Conservation (phyloP, 2,329 filamentous ascomycete species). For the Pseudocercospora fuligena region DNA sequence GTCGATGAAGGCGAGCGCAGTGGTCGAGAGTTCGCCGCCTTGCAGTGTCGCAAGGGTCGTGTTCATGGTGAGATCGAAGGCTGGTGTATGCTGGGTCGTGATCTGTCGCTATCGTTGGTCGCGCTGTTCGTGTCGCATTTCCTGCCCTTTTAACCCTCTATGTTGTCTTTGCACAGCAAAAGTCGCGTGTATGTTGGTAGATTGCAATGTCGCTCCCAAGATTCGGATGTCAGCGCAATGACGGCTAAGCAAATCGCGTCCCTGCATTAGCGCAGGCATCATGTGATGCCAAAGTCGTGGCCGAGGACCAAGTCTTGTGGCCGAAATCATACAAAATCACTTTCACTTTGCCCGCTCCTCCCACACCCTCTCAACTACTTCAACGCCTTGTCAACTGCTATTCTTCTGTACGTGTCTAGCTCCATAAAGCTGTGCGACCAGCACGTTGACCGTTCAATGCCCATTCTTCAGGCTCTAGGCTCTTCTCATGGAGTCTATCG, state of each 20-base stretch:
- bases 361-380: no score
- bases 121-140: neutral
- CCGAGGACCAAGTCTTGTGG: neutral
- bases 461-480: no score
- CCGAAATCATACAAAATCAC: neutral
- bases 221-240: neutral
- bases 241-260: neutral
- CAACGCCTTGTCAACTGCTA: no score
- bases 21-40: slow-evolving; percentile 61
- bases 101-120: neutral
- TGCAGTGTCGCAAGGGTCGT: slow-evolving; percentile 35
- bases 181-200: neutral
- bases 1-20: slow-evolving; percentile 59
- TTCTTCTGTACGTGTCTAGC: no score
- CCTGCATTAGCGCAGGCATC: neutral
- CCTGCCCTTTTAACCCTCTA: neutral
- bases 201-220: neutral
- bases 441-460: no score
- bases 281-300: neutral
- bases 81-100: neutral
- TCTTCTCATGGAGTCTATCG: no score
- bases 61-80: slow-evolving; percentile 23
- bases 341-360: neutral
- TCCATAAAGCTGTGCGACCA: no score
- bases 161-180: no score